Percentiles rank a stretch among this genome's conserved stretches.
Conservation (phyloP, 371 early-diverging fungal species). For the Actinomortierella wolfii region DNA sequence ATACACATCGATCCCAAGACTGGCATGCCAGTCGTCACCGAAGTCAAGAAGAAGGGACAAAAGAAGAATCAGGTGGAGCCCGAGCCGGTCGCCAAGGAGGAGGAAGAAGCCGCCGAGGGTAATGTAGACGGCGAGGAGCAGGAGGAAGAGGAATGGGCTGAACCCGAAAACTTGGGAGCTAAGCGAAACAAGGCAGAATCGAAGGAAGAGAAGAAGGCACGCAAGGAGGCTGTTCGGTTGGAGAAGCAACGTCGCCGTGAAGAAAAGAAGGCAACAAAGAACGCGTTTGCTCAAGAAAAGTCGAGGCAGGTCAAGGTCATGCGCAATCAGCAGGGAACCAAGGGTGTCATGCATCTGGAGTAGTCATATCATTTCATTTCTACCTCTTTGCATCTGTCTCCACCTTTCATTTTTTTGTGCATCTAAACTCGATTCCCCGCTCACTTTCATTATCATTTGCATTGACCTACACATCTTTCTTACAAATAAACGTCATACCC, state of each 20-base stretch:
- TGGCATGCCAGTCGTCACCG: constrained; percentile 66
- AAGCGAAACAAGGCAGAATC: constrained; percentile 78
- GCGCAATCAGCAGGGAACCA: constrained; percentile 53
- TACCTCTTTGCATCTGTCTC: not conserved
- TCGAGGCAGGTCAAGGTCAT: constrained; percentile 54
- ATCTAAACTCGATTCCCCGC: too few relatives aligned
- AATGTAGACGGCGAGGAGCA: constrained; percentile 23
- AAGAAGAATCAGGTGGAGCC: constrained; percentile 5
- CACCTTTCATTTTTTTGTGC: not conserved
- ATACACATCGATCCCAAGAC: constrained; percentile 66
- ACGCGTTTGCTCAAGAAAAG: constrained; percentile 73
- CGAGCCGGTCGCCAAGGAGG: constrained; percentile 14
- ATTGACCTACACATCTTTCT: too few relatives aligned
- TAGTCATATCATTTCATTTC: constrained; percentile 8
- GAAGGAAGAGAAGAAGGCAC: constrained; percentile 86
- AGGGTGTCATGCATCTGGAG: constrained; percentile 45
- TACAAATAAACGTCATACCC: too few relatives aligned
- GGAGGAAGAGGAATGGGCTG: constrained; percentile 52
- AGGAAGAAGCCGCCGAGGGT: constrained; percentile 32
- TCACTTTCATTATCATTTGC: too few relatives aligned
- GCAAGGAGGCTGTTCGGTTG: constrained; percentile 85
- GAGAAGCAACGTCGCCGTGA: constrained; percentile 74
- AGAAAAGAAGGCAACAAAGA: constrained; percentile 77
- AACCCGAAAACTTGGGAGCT: constrained; percentile 55
- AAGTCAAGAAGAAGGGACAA: constrained; percentile 50